Evolutionary conservation across 139 green algal genomes (phyloP).

Genomic region (Nannochloris sp.): DNA sequence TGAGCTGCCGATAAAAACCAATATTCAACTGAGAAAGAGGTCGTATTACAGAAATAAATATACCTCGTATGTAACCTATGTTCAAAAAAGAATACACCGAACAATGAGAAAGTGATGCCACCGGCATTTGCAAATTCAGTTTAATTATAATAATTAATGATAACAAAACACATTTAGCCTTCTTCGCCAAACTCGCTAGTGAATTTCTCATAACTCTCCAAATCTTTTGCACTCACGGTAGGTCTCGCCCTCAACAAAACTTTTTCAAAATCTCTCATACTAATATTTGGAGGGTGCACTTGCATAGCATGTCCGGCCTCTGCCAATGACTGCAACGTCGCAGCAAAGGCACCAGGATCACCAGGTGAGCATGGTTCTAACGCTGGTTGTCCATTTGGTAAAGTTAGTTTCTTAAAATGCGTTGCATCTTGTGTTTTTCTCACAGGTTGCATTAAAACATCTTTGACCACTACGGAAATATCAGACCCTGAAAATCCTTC

Average conservation of each 20-base stretch:
- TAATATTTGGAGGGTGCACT: slow-evolving; percentile 67
- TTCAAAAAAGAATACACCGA: no score
- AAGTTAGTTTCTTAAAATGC: slow-evolving; percentile 65
- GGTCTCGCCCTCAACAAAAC: slow-evolving; percentile 78
- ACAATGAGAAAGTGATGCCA: no score
- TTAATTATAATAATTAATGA: no score
- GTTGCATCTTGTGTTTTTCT: slow-evolving; percentile 85
- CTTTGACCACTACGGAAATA: slow-evolving; percentile 79
- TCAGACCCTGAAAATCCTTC: slow-evolving; percentile 90
- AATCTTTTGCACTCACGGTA: slow-evolving; percentile 81
- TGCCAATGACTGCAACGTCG: slow-evolving; percentile 68
- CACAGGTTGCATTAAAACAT: slow-evolving; percentile 98
- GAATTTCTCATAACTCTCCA: slow-evolving; percentile 85
- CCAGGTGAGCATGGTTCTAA: slow-evolving; percentile 75
- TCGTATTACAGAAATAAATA: no score
- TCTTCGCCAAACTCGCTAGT: slow-evolving; percentile 96
- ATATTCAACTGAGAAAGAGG: no score
- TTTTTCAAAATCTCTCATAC: slow-evolving; percentile 81
- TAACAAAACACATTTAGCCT: no score
- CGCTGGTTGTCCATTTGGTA: slow-evolving; percentile 8
- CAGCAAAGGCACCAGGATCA: slow-evolving; percentile 48
- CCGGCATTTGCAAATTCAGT: no score
- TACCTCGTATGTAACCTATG: no score
- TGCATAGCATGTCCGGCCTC: slow-evolving; percentile 51
- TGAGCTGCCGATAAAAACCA: no score